These are phyloP conservation scores for Chernovozyma aurita DNA, from an alignment of 1,139 yeast species.

Conservation along the genomic window DNA sequence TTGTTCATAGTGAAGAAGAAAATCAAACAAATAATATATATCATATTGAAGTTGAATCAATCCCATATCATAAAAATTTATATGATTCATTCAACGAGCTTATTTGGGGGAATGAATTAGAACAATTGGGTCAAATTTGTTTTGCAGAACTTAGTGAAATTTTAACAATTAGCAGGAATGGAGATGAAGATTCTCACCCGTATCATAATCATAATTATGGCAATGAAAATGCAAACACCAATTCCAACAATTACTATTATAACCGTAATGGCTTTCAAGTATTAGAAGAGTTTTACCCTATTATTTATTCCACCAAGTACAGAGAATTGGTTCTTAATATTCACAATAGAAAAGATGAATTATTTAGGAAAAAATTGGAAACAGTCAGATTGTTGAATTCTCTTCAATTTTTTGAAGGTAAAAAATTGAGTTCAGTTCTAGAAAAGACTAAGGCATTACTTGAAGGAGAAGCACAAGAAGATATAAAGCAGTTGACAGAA, in stretches of 20 bases:
- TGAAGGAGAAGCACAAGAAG: constrained; percentile 17
- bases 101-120: constrained; percentile 34
- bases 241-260: too few species aligned
- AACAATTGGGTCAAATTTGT: constrained; percentile 25
- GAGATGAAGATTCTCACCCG: constrained; percentile 17
- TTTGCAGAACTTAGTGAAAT: constrained; percentile 27
- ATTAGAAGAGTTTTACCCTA: constrained; percentile 29
- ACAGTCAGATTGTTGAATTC: constrained; percentile 22
- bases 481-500: constrained; percentile 19
- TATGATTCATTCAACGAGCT: constrained; percentile 31
- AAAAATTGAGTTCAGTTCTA: constrained; percentile 24
- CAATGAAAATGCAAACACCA: constrained; percentile 9
- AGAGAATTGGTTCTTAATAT: constrained; percentile 16
- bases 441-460: constrained; percentile 16
- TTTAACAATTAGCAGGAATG: constrained; percentile 29
- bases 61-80: constrained; percentile 21
- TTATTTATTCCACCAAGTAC: constrained; percentile 23
- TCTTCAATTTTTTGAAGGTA: constrained; percentile 35
- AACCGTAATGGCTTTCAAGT: constrained; percentile 14
- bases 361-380: constrained; percentile 15
- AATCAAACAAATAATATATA: constrained; percentile 23
- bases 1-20: constrained; percentile 23
- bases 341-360: constrained; percentile 14
- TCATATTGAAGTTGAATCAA: constrained; percentile 34
- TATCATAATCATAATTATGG: constrained; percentile 9